Conservation (phyloP, 2,329 filamentous ascomycete genomes). For the Dendrostoma leiphaemia region DNA sequence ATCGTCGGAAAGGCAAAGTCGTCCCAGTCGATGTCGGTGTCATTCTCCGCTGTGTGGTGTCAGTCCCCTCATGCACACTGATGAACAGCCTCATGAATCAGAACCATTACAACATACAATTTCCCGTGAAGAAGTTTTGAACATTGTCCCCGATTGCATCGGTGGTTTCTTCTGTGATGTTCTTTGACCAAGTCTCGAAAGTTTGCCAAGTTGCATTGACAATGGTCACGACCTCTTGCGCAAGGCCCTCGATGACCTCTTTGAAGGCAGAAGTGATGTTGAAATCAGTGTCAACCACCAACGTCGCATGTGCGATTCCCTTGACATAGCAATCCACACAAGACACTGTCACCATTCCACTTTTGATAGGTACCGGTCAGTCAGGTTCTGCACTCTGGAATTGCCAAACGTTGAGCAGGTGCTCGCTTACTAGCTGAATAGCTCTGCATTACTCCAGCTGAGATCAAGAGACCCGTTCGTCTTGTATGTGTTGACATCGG, state of each 20-base stretch:
- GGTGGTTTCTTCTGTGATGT: slow-evolving; percentile 29
- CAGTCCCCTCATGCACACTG: too few relatives aligned
- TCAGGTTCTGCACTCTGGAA: background rate
- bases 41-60: background rate
- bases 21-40: slow-evolving; percentile 27
- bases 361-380: background rate
- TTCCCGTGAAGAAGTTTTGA: slow-evolving; percentile 12
- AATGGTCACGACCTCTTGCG: slow-evolving; percentile 31
- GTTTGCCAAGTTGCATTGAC: slow-evolving; percentile 20
- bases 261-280: slow-evolving; percentile 33
- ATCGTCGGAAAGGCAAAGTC: slow-evolving; percentile 34
- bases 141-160: slow-evolving; percentile 26
- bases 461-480: slow-evolving; percentile 35
- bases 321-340: slow-evolving; percentile 52
- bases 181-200: slow-evolving; percentile 24
- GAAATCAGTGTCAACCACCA: slow-evolving; percentile 41
- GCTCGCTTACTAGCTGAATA: slow-evolving; percentile 32
- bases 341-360: slow-evolving; percentile 35
- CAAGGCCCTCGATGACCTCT: slow-evolving; percentile 33
- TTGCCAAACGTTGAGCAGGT: too few relatives aligned
- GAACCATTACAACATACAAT: slow-evolving; percentile 15
- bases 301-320: slow-evolving; percentile 39
- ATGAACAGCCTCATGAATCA: slow-evolving; percentile 15
- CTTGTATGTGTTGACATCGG: slow-evolving; percentile 19
- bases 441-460: slow-evolving; percentile 36